phyloP scores from a whole-genome alignment of 2,329 filamentous ascomycete genomes.

The Chaetomium sp. region DNA sequence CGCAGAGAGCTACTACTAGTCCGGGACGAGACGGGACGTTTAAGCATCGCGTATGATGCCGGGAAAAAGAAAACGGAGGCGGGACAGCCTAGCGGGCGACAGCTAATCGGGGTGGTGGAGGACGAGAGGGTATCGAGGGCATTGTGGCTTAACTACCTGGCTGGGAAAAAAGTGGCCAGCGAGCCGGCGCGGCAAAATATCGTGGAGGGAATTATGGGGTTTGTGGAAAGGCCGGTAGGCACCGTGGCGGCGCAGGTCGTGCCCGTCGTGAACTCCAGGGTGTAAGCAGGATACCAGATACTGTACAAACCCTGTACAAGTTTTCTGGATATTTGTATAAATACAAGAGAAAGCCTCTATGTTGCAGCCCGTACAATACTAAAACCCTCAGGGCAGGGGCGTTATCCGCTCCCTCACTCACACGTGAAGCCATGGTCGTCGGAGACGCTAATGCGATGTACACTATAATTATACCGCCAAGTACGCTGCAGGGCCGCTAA shows the following conservation, averaged over 20 bases:
- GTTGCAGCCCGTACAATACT: too few relatives aligned
- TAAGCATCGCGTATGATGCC: slow-evolving; percentile 63
- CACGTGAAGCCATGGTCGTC: too few relatives aligned
- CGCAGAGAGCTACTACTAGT: slow-evolving; percentile 68
- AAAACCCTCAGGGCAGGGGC: too few relatives aligned
- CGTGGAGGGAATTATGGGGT: slow-evolving; percentile 78
- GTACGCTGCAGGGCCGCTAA: too few relatives aligned
- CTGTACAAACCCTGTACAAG: not conserved
- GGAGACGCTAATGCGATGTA: too few relatives aligned
- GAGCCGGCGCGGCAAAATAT: slow-evolving; percentile 75
- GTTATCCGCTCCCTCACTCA: too few relatives aligned
- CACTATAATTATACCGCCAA: too few relatives aligned
- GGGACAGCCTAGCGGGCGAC: slow-evolving; percentile 30
- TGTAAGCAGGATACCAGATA: slow-evolving; percentile 6
- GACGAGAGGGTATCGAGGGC: slow-evolving; percentile 77
- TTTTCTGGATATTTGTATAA: not conserved
- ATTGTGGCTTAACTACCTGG: slow-evolving; percentile 86
- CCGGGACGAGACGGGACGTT: slow-evolving; percentile 56
- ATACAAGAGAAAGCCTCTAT: too few relatives aligned
- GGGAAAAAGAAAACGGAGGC: slow-evolving; percentile 34
- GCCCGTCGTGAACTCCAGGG: slow-evolving; percentile 14
- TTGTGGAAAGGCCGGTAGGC: slow-evolving; percentile 81
- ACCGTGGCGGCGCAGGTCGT: slow-evolving; percentile 76
- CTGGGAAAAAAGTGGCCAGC: slow-evolving; percentile 78
- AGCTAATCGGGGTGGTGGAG: slow-evolving; percentile 60